Evolutionary conservation across 208 protist species (phyloP).

Genomic region (Leishmania martiniquensis): DNA sequence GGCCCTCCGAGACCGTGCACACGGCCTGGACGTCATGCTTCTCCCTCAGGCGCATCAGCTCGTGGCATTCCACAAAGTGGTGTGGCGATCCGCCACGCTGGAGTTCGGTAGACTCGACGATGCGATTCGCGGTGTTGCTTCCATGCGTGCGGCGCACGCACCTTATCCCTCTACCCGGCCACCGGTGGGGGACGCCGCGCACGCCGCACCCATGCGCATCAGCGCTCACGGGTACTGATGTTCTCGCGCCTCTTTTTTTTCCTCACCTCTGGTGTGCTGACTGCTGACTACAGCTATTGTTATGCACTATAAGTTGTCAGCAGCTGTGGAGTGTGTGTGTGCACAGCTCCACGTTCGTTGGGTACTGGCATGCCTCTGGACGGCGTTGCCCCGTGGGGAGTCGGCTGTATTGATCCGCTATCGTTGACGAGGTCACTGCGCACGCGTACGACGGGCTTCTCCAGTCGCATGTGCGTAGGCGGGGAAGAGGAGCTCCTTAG

Average conservation of each 20-base stretch:
- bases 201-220: background rate
- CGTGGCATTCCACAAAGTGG: background rate
- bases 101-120: background rate
- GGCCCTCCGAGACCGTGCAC: background rate
- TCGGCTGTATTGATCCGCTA: too few relatives aligned
- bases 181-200: background rate
- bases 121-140: background rate
- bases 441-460: too few relatives aligned
- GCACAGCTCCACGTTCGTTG: too few relatives aligned
- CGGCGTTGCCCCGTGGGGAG: too few relatives aligned
- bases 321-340: too few relatives aligned
- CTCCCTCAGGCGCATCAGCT: background rate
- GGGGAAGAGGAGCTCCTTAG: too few relatives aligned
- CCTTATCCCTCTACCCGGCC: background rate
- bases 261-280: background rate
- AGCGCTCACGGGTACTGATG: background rate
- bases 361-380: too few relatives aligned
- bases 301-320: too few relatives aligned
- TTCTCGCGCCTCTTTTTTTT: background rate
- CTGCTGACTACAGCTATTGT: too few relatives aligned
- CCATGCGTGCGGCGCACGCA: background rate
- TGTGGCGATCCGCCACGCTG: background rate
- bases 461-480: too few relatives aligned
- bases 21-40: background rate
- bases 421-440: too few relatives aligned